phyloP scores from a whole-genome alignment of 805 yeast genomes.

The Starmerella stigmatis region DNA sequence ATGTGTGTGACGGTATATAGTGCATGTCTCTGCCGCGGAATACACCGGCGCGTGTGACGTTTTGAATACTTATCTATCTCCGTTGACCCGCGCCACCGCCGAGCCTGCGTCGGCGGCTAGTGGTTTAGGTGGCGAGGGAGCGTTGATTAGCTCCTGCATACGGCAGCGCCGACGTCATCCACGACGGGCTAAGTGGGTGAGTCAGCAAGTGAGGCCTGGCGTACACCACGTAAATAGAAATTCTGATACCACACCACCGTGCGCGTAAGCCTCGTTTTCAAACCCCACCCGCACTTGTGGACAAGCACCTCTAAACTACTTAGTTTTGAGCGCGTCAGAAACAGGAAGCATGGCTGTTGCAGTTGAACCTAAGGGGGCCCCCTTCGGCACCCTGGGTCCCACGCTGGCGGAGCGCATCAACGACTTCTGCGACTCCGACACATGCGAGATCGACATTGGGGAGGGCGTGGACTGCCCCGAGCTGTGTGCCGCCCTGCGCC shows the following conservation, averaged over 20 bases:
- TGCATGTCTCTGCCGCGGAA: no score
- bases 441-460: conserved; percentile 20
- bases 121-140: not conserved
- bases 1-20: no score
- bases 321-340: no score
- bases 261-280: not conserved
- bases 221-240: not conserved
- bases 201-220: conserved; percentile 1
- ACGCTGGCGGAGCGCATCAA: conserved; percentile 23
- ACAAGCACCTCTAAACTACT: no score
- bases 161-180: not conserved
- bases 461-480: conserved; percentile 16
- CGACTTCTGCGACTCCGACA: conserved; percentile 20
- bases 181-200: no score
- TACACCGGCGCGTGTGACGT: no score
- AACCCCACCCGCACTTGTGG: no score
- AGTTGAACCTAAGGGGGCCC: conserved; percentile 16
- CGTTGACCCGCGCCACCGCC: no score
- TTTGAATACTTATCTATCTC: no score
- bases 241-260: not conserved
- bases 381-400: conserved; percentile 26
- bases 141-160: not conserved
- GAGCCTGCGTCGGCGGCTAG: not conserved
- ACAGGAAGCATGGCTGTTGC: conserved; percentile 8
- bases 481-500: conserved; percentile 23